Conservation (phyloP, 768 basidiomycete species). For the Russula dissimulans region DNA sequence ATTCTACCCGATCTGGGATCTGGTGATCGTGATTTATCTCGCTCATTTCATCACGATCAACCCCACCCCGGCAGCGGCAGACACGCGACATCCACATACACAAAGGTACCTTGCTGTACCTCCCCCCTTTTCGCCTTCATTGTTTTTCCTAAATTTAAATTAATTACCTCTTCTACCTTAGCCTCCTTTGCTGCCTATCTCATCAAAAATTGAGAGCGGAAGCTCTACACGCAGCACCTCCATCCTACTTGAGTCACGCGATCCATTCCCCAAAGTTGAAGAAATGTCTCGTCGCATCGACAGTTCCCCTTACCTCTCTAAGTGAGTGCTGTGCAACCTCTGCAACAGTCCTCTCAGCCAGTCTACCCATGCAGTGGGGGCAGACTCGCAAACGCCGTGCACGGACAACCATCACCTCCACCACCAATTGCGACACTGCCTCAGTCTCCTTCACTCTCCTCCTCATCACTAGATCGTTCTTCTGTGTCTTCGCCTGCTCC, state of each 20-base stretch:
- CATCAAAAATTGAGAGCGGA: background rate
- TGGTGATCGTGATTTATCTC: constrained; percentile 12
- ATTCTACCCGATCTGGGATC: constrained; percentile 14
- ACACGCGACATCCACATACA: background rate
- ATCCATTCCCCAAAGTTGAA: constrained; percentile 14
- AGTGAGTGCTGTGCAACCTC: constrained; percentile 22
- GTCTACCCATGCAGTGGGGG: constrained; percentile 32
- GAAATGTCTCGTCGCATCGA: constrained; percentile 49
- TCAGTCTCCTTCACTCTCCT: constrained; percentile 53
- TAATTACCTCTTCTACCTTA: background rate
- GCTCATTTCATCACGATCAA: constrained; percentile 12
- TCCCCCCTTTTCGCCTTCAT: background rate
- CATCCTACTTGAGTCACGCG: constrained; percentile 17
- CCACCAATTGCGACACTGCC: constrained; percentile 40
- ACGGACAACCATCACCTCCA: constrained; percentile 35
- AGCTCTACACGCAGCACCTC: background rate
- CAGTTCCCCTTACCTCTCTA: constrained; percentile 21
- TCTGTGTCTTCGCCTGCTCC: constrained; percentile 50
- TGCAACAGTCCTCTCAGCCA: constrained; percentile 16
- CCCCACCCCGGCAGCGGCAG: background rate
- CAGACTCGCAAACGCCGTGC: constrained; percentile 31
- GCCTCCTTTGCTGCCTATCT: background rate
- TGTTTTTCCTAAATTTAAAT: background rate
- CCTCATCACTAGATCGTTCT: constrained; percentile 51
- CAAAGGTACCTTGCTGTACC: constrained; percentile 1